Conservation (phyloP, 1,284 basidiomycete species). For the Trichosporon coremiiforme region DNA sequence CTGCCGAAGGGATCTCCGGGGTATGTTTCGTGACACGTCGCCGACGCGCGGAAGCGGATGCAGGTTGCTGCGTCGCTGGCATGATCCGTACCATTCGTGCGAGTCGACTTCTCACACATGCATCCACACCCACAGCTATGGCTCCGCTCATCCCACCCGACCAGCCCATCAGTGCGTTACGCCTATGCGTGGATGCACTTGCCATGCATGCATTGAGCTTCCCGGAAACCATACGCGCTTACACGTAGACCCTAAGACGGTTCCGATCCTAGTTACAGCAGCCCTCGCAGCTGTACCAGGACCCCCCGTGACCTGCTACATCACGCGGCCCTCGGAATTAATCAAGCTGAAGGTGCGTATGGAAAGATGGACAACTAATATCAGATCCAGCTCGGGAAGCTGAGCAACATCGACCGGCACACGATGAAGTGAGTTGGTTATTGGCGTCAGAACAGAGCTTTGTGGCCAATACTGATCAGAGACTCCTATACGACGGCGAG, state of each 20-base stretch:
- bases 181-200: not conserved
- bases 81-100: too few relatives aligned
- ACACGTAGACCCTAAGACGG: not conserved
- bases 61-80: too few relatives aligned
- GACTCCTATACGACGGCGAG: conserved; percentile 3
- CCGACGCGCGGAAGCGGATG: too few relatives aligned
- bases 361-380: not conserved
- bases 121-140: not conserved
- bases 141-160: not conserved
- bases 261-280: not conserved
- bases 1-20: too few relatives aligned
- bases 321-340: not conserved
- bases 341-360: not conserved
- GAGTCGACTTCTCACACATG: too few relatives aligned
- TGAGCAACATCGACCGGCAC: not conserved
- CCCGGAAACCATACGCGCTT: not conserved
- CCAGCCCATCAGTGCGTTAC: not conserved
- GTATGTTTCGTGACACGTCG: too few relatives aligned
- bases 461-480: not conserved
- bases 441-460: too few relatives aligned
- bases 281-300: not conserved
- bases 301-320: not conserved
- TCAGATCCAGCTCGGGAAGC: not conserved
- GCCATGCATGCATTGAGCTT: not conserved
- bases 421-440: not conserved